Base-by-base conservation (phyloP, 2,329 filamentous ascomycete species). In the Didymella sp. region DNA sequence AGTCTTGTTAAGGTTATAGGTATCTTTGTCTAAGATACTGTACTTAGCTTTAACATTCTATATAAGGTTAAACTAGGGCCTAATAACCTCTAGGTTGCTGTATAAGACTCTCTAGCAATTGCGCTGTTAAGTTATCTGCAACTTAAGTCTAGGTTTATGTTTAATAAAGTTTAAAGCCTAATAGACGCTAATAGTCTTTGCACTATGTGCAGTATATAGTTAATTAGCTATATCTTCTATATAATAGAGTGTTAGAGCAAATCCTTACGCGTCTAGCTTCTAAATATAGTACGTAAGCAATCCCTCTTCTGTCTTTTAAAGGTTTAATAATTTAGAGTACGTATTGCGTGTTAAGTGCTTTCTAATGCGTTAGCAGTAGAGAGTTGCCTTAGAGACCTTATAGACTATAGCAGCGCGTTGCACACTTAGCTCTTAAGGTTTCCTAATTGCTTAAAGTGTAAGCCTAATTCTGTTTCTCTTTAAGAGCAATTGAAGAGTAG, bases 91-190 rank as follows among this genome's bases (percentile, higher is more conserved):
- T 40, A 24, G 21, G 15, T 40, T 22, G 13, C 37, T 40, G 21
- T 22, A 40, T 22, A 40, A 13, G 30, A 33, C 30, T 33, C 15
- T 33, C 30, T 33, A 33, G 30, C 15, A 33, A 33, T 33, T 13
- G 4, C 15, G 4, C 30, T 40, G 13, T 40, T 40, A 40, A 24
- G 19, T 40, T 40, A 40, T 40, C 6, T 22, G 21, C 24, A 22
- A 24, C 13, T 24, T 22, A 40, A 40, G 37, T 11, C 13, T 40
- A 40, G 17, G 21, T 11, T 41, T 41, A n/a, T n/a, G 22, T 41
- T 41, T 41, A 41, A 41, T 25, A 41, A 41, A 41, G 38, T 25
- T 41, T 41, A 41, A 41, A 41, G 38, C 22, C 38, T 41, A 25
- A 4, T 41, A 25, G 2, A 25, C 2, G 12, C 21, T 41, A 41